phyloP scores from a whole-genome alignment of 73 alveolate genomes.

The Blepharisma japonicum region DNA sequence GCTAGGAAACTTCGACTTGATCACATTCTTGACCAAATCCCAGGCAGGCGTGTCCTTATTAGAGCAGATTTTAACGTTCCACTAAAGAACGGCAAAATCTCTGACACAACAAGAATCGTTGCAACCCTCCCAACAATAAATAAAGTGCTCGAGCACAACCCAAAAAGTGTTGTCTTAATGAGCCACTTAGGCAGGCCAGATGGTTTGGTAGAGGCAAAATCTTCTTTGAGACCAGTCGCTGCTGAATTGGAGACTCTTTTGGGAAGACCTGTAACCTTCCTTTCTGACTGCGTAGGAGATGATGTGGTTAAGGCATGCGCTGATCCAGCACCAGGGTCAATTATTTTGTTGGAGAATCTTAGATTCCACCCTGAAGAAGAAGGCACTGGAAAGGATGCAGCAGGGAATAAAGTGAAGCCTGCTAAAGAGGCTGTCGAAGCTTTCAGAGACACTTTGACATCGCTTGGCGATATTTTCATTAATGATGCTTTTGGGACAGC shows the following conservation, averaged over 20 bases:
- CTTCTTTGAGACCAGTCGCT: constrained; percentile 84
- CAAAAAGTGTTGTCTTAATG: constrained; percentile 82
- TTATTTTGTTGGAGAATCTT: constrained; percentile 86
- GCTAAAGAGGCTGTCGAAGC: constrained; percentile 54
- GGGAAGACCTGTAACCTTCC: constrained; percentile 61
- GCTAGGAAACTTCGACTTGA: constrained; percentile 66
- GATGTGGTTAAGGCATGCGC: constrained; percentile 70
- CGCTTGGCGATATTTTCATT: constrained; percentile 78
- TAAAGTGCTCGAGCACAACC: constrained; percentile 77
- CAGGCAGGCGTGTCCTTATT: constrained; percentile 80
- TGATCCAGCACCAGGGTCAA: constrained; percentile 68
- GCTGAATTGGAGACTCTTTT: constrained; percentile 75
- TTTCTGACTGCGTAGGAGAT: constrained; percentile 72
- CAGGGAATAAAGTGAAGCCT: constrained; percentile 74
- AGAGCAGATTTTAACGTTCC: constrained; percentile 97
- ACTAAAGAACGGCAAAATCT: constrained; percentile 69
- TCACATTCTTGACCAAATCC: constrained; percentile 59
- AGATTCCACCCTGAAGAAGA: constrained; percentile 94
- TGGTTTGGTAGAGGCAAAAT: constrained; percentile 75
- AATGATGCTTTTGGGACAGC: constrained; percentile 97
- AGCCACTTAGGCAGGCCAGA: constrained; percentile 93
- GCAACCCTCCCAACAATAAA: constrained; percentile 86
- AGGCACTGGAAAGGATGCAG: constrained; percentile 76
- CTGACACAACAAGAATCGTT: constrained; percentile 77
- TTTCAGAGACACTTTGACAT: constrained; percentile 68